Conservation (phyloP, 768 basidiomycete genomes). For the Gymnopilus dilepis region DNA sequence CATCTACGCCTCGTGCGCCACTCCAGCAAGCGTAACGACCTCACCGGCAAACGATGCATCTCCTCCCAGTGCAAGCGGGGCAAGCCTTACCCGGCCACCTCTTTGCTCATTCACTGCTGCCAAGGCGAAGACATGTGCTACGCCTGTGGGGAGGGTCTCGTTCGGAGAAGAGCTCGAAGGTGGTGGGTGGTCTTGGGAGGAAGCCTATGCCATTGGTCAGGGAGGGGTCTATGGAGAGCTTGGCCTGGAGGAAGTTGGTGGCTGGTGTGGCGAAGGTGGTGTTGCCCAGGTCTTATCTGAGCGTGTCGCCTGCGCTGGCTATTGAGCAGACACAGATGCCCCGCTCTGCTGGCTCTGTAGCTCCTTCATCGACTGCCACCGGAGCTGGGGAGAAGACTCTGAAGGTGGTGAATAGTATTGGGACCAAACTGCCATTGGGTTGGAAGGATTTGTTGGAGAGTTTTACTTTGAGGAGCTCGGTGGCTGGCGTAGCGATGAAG, state of each 20-base stretch:
- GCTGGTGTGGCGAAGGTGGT: not conserved
- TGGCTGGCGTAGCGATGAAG: not conserved
- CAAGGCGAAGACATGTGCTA: slow-evolving; percentile 13
- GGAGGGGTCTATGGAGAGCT: slow-evolving; percentile 23
- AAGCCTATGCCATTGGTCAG: not conserved
- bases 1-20: not conserved
- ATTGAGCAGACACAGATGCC: no score
- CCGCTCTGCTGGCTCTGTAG: no score
- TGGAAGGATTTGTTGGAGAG: no score
- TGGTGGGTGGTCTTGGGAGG: slow-evolving; percentile 11
- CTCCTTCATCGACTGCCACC: no score
- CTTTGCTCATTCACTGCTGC: slow-evolving; percentile 25
- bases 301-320: no score
- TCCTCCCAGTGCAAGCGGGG: slow-evolving; percentile 82
- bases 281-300: no score
- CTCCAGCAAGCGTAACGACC: not conserved
- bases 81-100: slow-evolving; percentile 83
- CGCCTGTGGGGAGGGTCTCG: slow-evolving; percentile 32
- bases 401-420: no score
- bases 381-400: no score
- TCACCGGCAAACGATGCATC: slow-evolving; percentile 37
- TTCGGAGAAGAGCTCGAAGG: slow-evolving; percentile 25
- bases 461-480: not conserved
- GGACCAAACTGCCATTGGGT: no score
- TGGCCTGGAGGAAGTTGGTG: not conserved